Conservation (phyloP, 345 rosid species). For the Hibiscus mutabilis region DNA sequence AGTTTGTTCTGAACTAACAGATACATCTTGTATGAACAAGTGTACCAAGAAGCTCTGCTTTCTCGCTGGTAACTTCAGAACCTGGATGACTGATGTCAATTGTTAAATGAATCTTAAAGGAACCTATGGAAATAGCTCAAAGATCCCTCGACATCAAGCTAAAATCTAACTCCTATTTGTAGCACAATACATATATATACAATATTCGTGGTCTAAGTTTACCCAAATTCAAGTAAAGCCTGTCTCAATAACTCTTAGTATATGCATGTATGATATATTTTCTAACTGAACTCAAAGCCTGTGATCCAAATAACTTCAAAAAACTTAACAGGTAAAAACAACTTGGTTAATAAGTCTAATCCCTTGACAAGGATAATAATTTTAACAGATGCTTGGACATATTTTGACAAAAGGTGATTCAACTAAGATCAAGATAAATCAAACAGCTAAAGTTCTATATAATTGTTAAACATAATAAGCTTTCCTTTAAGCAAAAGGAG, state of each 20-base stretch:
- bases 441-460: not conserved
- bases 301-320: not conserved
- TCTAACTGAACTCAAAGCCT: not conserved
- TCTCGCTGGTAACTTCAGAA: slow-evolving; percentile 88
- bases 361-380: not conserved
- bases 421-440: not conserved
- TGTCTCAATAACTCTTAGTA: slow-evolving; percentile 11
- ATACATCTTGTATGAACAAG: slow-evolving; percentile 48
- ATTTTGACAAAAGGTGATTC: not conserved
- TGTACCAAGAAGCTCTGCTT: slow-evolving; percentile 43
- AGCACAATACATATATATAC: slow-evolving; percentile 9
- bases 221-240: slow-evolving; percentile 8
- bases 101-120: slow-evolving; percentile 38
- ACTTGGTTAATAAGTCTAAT: not conserved
- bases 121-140: slow-evolving; percentile 27
- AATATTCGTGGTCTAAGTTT: slow-evolving; percentile 7
- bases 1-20: slow-evolving; percentile 55
- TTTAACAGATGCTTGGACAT: not conserved
- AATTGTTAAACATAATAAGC: not conserved
- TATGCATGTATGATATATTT: slow-evolving; percentile 4
- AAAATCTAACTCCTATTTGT: slow-evolving; percentile 13
- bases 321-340: not conserved
- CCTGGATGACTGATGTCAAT: slow-evolving; percentile 76
- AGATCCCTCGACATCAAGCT: slow-evolving; percentile 16
- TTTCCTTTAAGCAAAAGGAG: not conserved